Conservation (phyloP, 108 stramenopile genomes). For the Cyclotella sp. region DNA sequence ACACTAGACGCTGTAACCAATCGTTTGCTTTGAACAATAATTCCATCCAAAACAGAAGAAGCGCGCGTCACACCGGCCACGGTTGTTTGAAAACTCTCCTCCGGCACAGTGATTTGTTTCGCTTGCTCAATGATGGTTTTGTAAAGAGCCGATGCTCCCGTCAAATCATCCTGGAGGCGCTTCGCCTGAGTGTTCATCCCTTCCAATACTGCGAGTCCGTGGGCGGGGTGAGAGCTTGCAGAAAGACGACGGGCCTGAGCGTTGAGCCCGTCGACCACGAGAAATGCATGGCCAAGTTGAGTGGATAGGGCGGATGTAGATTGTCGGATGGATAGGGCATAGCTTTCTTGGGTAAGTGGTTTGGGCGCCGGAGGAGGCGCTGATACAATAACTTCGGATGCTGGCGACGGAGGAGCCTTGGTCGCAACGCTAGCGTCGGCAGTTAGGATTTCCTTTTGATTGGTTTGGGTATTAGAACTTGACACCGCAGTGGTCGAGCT, state of each 20-base stretch:
- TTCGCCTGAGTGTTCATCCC: constrained; percentile 43
- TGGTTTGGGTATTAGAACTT: background rate
- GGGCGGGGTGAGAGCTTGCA: constrained; percentile 23
- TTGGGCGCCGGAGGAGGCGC: background rate
- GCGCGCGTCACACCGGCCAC: constrained; percentile 28
- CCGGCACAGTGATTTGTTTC: constrained; percentile 23
- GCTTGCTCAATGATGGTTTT: constrained; percentile 26
- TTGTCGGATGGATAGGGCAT: constrained; percentile 25
- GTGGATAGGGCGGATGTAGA: constrained; percentile 45
- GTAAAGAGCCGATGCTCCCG: constrained; percentile 14
- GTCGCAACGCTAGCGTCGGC: constrained; percentile 10
- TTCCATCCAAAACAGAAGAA: constrained; percentile 40
- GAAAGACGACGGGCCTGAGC: constrained; percentile 39
- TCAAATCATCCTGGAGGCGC: constrained; percentile 29
- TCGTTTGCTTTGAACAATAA: constrained; percentile 35
- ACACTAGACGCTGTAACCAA: constrained; percentile 29
- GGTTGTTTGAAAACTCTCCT: constrained; percentile 16
- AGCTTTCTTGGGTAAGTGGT: constrained; percentile 17
- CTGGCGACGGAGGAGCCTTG: background rate
- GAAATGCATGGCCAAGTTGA: constrained; percentile 41
- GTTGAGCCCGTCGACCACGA: constrained; percentile 45
- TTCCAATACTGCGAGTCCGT: constrained; percentile 43
- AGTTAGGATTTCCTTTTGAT: constrained; percentile 9
- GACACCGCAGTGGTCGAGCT: background rate
- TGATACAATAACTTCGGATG: background rate